phyloP scores from a whole-genome alignment of 1,284 basidiomycete genomes.

The Heterobasidion occidentale region DNA sequence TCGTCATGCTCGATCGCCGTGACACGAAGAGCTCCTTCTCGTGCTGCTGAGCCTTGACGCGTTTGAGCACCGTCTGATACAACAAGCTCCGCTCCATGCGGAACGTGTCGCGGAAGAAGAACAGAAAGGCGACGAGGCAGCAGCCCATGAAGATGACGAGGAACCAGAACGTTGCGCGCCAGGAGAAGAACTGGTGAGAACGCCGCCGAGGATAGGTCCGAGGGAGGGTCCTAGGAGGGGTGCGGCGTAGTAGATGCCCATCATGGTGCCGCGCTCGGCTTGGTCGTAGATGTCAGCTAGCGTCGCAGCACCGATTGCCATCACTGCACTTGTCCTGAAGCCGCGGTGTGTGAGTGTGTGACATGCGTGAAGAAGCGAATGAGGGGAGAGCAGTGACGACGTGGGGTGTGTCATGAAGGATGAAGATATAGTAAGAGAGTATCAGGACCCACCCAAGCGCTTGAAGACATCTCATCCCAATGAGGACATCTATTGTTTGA shows the following conservation, averaged over 20 bases:
- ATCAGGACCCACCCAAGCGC: constrained; percentile 43
- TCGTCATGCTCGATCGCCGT: constrained; percentile 6
- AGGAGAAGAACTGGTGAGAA: constrained; percentile 62
- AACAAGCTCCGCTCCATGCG: constrained; percentile 70
- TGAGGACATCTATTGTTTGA: constrained; percentile 60
- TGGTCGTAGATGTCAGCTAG: constrained; percentile 80
- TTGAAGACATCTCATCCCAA: constrained; percentile 68
- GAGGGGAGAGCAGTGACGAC: not conserved
- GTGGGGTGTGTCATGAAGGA: too few species aligned
- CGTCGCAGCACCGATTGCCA: constrained; percentile 75
- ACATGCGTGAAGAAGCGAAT: not conserved
- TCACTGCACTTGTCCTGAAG: constrained; percentile 64
- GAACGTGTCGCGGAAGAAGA: constrained; percentile 79
- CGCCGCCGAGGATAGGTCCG: constrained; percentile 70
- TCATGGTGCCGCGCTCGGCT: constrained; percentile 70
- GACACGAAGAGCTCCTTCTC: not conserved
- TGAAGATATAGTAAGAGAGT: too few species aligned
- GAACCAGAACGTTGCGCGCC: constrained; percentile 82
- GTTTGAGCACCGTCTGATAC: constrained; percentile 57
- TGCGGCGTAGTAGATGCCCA: constrained; percentile 64
- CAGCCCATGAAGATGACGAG: constrained; percentile 55
- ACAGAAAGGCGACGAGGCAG: constrained; percentile 51
- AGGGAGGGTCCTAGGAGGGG: constrained; percentile 45
- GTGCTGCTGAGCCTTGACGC: constrained; percentile 11
- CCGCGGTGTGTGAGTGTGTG: not conserved